Evolutionary conservation across 805 yeast species (phyloP).

Genomic region (Cyberlindnera suaveolens): DNA sequence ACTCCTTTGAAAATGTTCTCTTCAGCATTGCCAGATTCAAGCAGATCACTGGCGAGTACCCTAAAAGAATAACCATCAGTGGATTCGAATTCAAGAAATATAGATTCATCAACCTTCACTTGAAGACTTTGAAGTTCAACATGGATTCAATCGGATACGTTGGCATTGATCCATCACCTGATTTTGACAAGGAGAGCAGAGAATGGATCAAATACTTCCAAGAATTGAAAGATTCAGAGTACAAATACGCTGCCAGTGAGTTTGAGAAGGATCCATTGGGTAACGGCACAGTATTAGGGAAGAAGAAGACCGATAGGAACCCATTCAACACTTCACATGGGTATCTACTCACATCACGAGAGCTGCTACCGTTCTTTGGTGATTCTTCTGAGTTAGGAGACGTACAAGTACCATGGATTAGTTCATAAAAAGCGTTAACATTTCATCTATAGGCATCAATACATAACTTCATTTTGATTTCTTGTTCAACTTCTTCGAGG

Average conservation of each 20-base stretch:
- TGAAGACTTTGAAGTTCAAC: slow-evolving; percentile 42
- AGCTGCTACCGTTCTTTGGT: slow-evolving; percentile 9
- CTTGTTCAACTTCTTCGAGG: not conserved
- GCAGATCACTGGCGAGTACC: slow-evolving; percentile 41
- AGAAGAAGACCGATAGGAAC: slow-evolving; percentile 49
- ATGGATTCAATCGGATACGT: slow-evolving; percentile 36
- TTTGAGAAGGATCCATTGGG: slow-evolving; percentile 59
- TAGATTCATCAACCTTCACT: slow-evolving; percentile 53
- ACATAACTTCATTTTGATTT: not conserved
- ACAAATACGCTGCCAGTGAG: slow-evolving; percentile 43
- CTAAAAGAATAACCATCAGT: slow-evolving; percentile 46
- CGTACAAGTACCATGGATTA: slow-evolving; percentile 6
- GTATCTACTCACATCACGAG: slow-evolving; percentile 24
- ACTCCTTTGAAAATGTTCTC: slow-evolving; percentile 71
- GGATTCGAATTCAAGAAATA: slow-evolving; percentile 71
- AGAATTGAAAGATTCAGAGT: slow-evolving; percentile 43
- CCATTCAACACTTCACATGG: slow-evolving; percentile 43
- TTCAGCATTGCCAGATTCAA: slow-evolving; percentile 51
- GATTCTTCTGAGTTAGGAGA: not conserved
- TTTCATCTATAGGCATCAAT: too few species aligned
- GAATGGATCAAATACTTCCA: slow-evolving; percentile 35
- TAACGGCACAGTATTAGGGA: slow-evolving; percentile 32
- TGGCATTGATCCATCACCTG: slow-evolving; percentile 53
- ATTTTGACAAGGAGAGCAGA: slow-evolving; percentile 16
- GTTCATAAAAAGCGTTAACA: not conserved